Conservation (phyloP, 495 filamentous ascomycete species). For the Lentithecium fluviatile region DNA sequence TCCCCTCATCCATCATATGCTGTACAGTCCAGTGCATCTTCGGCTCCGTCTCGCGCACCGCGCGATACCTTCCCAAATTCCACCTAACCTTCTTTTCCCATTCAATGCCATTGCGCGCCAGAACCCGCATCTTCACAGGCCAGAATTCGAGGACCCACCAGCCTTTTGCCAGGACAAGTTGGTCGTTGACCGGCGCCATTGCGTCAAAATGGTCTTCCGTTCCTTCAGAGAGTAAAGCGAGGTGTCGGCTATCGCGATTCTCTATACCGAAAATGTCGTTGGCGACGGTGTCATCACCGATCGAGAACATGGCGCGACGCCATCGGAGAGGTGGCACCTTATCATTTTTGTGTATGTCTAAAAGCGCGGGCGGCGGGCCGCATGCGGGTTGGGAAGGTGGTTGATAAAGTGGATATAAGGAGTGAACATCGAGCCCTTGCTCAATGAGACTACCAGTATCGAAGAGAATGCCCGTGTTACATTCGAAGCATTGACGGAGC, state of each 20-base stretch:
- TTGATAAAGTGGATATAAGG: slow-evolving; percentile 39
- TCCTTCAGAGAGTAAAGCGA: slow-evolving; percentile 36
- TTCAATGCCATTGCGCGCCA: slow-evolving; percentile 22
- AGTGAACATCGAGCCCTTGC: slow-evolving; percentile 40
- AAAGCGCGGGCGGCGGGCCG: slow-evolving; percentile 32
- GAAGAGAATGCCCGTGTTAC: slow-evolving; percentile 45
- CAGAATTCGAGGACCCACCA: slow-evolving; percentile 48
- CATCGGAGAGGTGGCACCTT: slow-evolving; percentile 16
- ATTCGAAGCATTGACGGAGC: slow-evolving; percentile 46
- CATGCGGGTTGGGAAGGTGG: slow-evolving; percentile 20
- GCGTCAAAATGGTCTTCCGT: slow-evolving; percentile 46
- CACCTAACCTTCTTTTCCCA: slow-evolving; percentile 41
- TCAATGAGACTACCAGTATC: slow-evolving; percentile 38
- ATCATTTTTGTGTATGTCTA: slow-evolving; percentile 36
- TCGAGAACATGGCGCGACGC: slow-evolving; percentile 18
- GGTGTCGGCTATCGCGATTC: slow-evolving; percentile 5
- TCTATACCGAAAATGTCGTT: background rate
- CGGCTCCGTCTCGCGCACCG: slow-evolving; percentile 37
- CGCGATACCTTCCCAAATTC: slow-evolving; percentile 41
- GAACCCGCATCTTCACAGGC: slow-evolving; percentile 42
- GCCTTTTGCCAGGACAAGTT: slow-evolving; percentile 33
- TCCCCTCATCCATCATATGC: slow-evolving; percentile 14
- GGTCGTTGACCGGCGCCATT: slow-evolving; percentile 37
- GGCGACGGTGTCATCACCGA: slow-evolving; percentile 11
- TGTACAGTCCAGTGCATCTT: slow-evolving; percentile 46